Percentiles rank a stretch among this genome's conserved stretches.
These are phyloP conservation scores for Sphenostylis stenocarpa DNA, from an alignment of 306 rosid species.

Conservation along the genomic window DNA sequence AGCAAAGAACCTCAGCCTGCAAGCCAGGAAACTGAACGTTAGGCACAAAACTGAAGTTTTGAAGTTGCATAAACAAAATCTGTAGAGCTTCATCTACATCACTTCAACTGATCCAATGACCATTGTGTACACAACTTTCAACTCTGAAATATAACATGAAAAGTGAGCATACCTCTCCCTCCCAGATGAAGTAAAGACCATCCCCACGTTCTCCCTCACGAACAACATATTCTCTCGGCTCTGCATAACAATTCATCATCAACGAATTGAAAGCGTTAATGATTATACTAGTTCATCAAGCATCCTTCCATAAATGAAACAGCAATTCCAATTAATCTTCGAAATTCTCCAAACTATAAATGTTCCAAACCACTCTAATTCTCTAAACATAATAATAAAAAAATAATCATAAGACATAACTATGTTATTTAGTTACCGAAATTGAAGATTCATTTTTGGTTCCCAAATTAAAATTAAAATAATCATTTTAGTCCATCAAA, in stretches of 20 bases:
- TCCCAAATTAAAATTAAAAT: no score
- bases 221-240: slow-evolving; percentile 62
- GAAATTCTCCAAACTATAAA: neutral
- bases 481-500: no score
- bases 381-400: neutral
- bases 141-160: slow-evolving; percentile 16
- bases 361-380: neutral
- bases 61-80: slow-evolving; percentile 1
- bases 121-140: neutral
- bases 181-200: slow-evolving; percentile 87
- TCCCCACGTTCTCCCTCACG: slow-evolving; percentile 79
- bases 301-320: slow-evolving; percentile 10
- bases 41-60: slow-evolving; percentile 20
- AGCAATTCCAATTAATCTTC: slow-evolving; percentile 4
- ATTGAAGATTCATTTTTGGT: no score
- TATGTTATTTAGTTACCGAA: no score
- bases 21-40: slow-evolving; percentile 35
- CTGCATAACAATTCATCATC: slow-evolving; percentile 42
- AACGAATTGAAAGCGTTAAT: slow-evolving; percentile 5
- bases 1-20: slow-evolving; percentile 79
- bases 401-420: no score
- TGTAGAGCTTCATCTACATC: neutral
- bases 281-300: neutral
- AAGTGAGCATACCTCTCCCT: slow-evolving; percentile 76
- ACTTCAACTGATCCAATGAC: neutral